Base-by-base conservation (phyloP, 371 early-diverging fungal genomes). In the Apophysomyces trapeziformis region DNA sequence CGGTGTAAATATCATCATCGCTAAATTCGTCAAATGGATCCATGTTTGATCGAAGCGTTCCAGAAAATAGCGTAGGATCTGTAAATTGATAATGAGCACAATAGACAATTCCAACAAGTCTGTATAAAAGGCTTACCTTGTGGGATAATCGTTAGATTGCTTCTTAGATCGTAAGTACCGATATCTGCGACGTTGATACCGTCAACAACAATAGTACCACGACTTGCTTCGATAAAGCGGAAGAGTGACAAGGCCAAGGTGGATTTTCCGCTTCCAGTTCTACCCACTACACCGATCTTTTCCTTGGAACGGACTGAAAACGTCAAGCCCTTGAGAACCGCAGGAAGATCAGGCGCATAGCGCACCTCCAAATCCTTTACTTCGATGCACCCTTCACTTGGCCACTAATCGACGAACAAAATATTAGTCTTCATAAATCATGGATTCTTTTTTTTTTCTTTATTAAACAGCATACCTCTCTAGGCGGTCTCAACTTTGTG, bases 261-360 rank as follows among this genome's bases (percentile, higher is more conserved):
- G 14, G 88, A 85, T 70, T 90, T 92, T 5, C 92, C 92, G 7
- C 87, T 82, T n/a, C 89, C 86, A 2, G 85, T 84, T 54, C 79
- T 73, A 47, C 79, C 79, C 11, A 82, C 82, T 43, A 82, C 69
- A 11, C 82, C 82, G 32, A 82, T 47, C 58, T 76, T 78, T 56
- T 82, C 83, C 7, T 73, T 66, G 8, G 80, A 69, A 7, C 69
- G 47, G 39, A 86, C 70, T 0, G 69, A 58, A 60, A 85, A 87
- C 7, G 79, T 73, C n/a, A 91, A 58, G 6, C 80, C 64, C 39
- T 73, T 69, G 59, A 86, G 67, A 0, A 87, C 84, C 14, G 79
- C 72, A 0, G 85, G 84, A 12, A 84, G 69, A 7, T 78, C 85
- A n/a, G 77, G 71, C 4, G 78, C 73, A 65, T 92, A 92, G 46